Evolutionary conservation across 345 rosid species (phyloP), one percentile per base, ranked within the genome.

Genomic region (Ceriops tagal): DNA sequence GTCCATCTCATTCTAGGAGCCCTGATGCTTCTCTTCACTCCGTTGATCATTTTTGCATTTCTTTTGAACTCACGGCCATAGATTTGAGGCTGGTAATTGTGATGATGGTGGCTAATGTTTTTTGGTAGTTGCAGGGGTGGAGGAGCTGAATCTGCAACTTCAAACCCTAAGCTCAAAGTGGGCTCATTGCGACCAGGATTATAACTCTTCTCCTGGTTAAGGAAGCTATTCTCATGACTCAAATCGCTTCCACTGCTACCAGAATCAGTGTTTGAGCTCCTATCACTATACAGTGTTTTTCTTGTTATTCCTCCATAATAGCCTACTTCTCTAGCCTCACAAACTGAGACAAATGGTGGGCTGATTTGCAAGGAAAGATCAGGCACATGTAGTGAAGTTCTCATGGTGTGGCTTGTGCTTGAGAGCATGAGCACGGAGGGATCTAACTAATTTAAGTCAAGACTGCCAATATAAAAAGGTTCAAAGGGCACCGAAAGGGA

Each of bases 1-100:
- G 98, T 93, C 98, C 98, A 93, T 82, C 98, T 80, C 98, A 93
- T 93, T 83, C 98, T 88, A 15, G 98, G 97, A 76, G 96, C 97
- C 82, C 97, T 82, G 15, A 84, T 59, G 78, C 84, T 89, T 82
- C 96, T 84, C 75, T 81, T 89, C 22, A 75, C 76, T 47, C 92
- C 84, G 32, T 73, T 77, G 8, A 58, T 61, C 76, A 64, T 65
- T 77, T 88, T 83, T 21, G 77, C 74, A 35, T 80, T 89, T 77
- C 90, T 85, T 84, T 93, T 91, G 90, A 93, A 92, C 60, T 85
- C 92, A 6, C 86, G 79, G 62, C 88, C 86, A n/a, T 83, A 86
- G 82, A 85, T 81, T 71, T 88, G 89, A 4, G 96, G 88, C 62
- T 79, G 92, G 53, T 76, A 80, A 61, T 74, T 85, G 59, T 80